Evolutionary conservation across 352 stramenopile genomes (phyloP).

Genomic region (Globisporangium emineosum): DNA sequence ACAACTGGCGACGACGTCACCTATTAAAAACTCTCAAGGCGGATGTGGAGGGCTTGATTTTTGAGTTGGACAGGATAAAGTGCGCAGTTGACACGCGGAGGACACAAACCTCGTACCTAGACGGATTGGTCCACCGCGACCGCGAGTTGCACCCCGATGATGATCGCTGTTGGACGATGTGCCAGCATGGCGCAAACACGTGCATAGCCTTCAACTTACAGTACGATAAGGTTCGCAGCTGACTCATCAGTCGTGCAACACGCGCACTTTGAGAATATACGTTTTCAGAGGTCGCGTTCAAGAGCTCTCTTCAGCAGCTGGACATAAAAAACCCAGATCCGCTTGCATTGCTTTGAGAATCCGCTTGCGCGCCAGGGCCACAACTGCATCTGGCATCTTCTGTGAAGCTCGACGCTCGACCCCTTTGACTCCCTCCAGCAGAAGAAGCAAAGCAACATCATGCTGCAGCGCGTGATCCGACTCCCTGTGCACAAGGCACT

Average conservation of each 20-base stretch:
- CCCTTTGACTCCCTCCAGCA: not conserved
- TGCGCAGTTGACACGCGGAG: constrained; percentile 10
- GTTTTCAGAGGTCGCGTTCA: constrained; percentile 4
- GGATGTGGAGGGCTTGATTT: not conserved
- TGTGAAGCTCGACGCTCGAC: not conserved
- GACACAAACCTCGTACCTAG: not conserved
- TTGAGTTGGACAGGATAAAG: constrained; percentile 1
- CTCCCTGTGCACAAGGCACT: constrained; percentile 17
- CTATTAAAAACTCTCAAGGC: not conserved
- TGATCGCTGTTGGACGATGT: not conserved
- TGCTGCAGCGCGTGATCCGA: constrained; percentile 25
- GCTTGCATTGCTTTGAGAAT: not conserved
- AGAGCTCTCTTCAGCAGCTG: no score
- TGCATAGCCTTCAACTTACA: constrained; percentile 6
- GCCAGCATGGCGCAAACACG: not conserved
- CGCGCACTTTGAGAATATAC: not conserved
- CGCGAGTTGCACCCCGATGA: not conserved
- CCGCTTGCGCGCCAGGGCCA: not conserved
- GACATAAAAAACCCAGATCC: no score
- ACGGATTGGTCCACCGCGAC: not conserved
- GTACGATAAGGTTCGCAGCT: not conserved
- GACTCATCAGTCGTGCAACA: not conserved
- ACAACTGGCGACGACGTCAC: not conserved
- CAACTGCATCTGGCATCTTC: not conserved
- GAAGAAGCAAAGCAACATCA: not conserved